phyloP scores from a whole-genome alignment of 345 rosid genomes.

The sweet orange (Citrus sinensis) region DNA sequence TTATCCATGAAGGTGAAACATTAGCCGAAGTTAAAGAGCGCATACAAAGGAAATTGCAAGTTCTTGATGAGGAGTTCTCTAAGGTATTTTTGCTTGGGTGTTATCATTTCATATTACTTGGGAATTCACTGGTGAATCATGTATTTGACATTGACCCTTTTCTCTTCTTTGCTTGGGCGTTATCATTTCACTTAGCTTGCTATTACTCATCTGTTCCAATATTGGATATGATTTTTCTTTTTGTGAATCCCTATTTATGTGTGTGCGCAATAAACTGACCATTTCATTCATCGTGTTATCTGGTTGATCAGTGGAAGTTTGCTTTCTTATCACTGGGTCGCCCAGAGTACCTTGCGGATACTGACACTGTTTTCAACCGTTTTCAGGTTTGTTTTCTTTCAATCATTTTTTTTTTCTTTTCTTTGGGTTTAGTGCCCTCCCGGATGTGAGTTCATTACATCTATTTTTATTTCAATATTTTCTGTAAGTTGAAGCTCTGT shows the following conservation, averaged over 20 bases:
- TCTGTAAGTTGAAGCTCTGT: neutral
- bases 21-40: constrained; percentile 72
- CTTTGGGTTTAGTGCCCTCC: neutral
- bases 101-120: neutral
- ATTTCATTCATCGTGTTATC: neutral
- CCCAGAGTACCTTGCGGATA: constrained; percentile 79
- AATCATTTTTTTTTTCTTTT: neutral
- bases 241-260: neutral
- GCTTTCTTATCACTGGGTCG: constrained; percentile 89
- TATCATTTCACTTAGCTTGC: neutral
- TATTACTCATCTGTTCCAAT: neutral
- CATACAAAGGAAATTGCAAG: constrained; percentile 77
- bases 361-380: constrained; percentile 68
- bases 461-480: neutral
- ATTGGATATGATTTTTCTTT: neutral
- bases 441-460: neutral
- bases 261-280: neutral
- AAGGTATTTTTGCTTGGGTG: constrained; percentile 46
- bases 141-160: neutral
- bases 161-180: neutral
- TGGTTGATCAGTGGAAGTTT: constrained; percentile 78
- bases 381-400: constrained; percentile 56
- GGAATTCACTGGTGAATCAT: neutral
- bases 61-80: constrained; percentile 86
- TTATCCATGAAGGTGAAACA: constrained; percentile 88